Base-by-base conservation (phyloP, 2,329 filamentous ascomycete species). In the Lasiodiplodia gonubiensis region DNA sequence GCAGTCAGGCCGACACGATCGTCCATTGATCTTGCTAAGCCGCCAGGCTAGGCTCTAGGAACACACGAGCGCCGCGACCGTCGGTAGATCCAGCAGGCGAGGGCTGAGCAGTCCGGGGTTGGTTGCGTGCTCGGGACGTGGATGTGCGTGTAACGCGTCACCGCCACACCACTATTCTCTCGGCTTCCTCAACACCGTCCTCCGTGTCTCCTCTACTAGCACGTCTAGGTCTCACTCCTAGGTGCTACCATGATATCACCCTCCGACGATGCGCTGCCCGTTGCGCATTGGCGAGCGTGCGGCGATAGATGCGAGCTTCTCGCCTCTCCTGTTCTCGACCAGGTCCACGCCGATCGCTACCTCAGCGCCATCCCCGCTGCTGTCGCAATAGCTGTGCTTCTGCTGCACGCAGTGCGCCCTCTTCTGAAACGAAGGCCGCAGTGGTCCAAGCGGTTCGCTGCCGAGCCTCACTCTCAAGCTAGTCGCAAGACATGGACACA, bases 391-490 rank as follows among this genome's bases (percentile, higher is more conserved):
- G 42, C 23, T 12, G 61, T 54, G 33, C 61, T 64, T 4, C 21
- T 64, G 49, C 35, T 54, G 21, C 37, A 53, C 23, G 39, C 33
- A 23, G 2, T 30, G 4, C 33, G 12, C 3, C 61, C 61, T 6
- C 21, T 64, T 35, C 37, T 54, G 35, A 27, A 35, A 25, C n/a
- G 51, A 23, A 30, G 49, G 11, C 61, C 61, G 21, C 61, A 54
- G 23, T 64, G 61, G 61, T 53, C 61, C 49, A 64, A 54, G 33
- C 48, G 51, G 12, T 64, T 64, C 61, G 61, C 61, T 18, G 61
- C 61, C 49, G 61, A 64, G 30, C 27, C 35, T 12, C 60, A 37
- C 4, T 18, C 60, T 11, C 60, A 25, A 16, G 25, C n/a, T 4
- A 35, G 2, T 16, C 39, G 48, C 60, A 64, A 64, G 61, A 54